Percentiles rank a stretch among this genome's conserved stretches.
Evolutionary conservation across 169 alveolate genomes (phyloP).

Genomic region (Toxoplasma gondii): DNA sequence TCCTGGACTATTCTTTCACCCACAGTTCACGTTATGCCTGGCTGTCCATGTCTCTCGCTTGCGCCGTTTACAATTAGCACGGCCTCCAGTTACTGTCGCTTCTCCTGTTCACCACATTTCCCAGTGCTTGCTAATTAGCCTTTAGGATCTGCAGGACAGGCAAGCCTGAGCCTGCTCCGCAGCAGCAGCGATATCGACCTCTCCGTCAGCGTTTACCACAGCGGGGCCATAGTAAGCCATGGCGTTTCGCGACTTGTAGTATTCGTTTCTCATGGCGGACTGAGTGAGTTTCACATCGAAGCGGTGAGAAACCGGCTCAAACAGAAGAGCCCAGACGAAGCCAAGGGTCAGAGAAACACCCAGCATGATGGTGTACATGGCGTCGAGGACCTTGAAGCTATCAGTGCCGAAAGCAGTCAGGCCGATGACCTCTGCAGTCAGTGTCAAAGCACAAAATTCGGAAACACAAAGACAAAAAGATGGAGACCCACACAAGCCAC

Average conservation of each 20-base stretch:
- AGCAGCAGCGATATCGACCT: conserved; percentile 84
- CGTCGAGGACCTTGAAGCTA: conserved; percentile 78
- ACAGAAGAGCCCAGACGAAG: conserved; percentile 87
- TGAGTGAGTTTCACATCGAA: conserved; percentile 90
- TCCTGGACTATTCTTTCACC: neutral
- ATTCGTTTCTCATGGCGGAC: conserved; percentile 91
- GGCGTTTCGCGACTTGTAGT: conserved; percentile 91
- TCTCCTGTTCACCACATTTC: too few species aligned
- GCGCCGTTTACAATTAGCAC: too few species aligned
- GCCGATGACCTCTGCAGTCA: conserved; percentile 79
- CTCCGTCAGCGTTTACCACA: conserved; percentile 90
- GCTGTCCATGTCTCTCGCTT: too few species aligned
- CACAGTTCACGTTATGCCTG: too few species aligned
- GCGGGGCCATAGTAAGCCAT: conserved; percentile 95
- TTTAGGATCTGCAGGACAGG: conserved; percentile 40
- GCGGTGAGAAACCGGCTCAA: conserved; percentile 89
- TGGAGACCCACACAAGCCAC: too few species aligned
- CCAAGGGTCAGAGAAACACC: conserved; percentile 81
- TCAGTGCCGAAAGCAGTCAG: conserved; percentile 78
- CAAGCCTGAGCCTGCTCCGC: conserved; percentile 69
- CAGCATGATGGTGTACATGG: conserved; percentile 81
- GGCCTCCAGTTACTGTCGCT: too few species aligned
- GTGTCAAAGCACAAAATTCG: neutral
- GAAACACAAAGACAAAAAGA: too few species aligned
- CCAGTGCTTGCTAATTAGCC: neutral